A percentile compares a stretch with the other conserved stretches of the same genome.
Evolutionary conservation across 352 stramenopile species (phyloP).

Genomic region (Phytopythium sindhum): DNA sequence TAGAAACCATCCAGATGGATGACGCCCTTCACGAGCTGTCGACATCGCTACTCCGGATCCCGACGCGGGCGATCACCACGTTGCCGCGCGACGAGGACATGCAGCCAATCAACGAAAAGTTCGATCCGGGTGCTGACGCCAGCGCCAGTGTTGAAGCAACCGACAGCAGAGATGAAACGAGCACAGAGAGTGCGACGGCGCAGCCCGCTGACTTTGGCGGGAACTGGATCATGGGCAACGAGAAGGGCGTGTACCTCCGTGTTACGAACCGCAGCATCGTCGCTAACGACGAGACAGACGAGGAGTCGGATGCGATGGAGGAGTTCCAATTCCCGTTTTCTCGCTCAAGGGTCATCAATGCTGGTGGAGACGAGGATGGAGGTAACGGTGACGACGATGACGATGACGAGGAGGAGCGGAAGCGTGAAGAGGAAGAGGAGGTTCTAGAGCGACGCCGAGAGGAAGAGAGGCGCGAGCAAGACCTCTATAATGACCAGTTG

Average conservation of each 20-base stretch:
- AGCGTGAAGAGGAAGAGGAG: slow-evolving; percentile 31
- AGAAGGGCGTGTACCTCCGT: slow-evolving; percentile 74
- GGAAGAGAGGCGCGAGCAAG: slow-evolving; percentile 32
- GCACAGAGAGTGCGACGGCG: neutral
- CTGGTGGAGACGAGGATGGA: neutral
- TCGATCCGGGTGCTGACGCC: slow-evolving; percentile 9
- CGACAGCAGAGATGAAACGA: neutral
- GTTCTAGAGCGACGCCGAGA: slow-evolving; percentile 27
- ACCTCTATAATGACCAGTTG: slow-evolving; percentile 52
- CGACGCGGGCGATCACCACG: slow-evolving; percentile 76
- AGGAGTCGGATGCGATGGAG: slow-evolving; percentile 40
- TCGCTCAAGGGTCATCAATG: slow-evolving; percentile 22
- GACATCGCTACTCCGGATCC: slow-evolving; percentile 59
- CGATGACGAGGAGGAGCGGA: slow-evolving; percentile 24
- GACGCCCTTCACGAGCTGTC: slow-evolving; percentile 64
- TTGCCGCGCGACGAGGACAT: slow-evolving; percentile 59
- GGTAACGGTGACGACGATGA: slow-evolving; percentile 10
- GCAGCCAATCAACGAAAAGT: slow-evolving; percentile 38
- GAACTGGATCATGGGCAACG: slow-evolving; percentile 78
- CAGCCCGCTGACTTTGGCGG: slow-evolving; percentile 42
- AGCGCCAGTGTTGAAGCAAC: slow-evolving; percentile 3
- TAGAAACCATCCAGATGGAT: slow-evolving; percentile 57
- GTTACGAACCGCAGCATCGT: slow-evolving; percentile 72
- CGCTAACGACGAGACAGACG: slow-evolving; percentile 55
- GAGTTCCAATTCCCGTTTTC: slow-evolving; percentile 51